phyloP scores from a whole-genome alignment of 352 stramenopile genomes.

The Phytophthora syringae region DNA sequence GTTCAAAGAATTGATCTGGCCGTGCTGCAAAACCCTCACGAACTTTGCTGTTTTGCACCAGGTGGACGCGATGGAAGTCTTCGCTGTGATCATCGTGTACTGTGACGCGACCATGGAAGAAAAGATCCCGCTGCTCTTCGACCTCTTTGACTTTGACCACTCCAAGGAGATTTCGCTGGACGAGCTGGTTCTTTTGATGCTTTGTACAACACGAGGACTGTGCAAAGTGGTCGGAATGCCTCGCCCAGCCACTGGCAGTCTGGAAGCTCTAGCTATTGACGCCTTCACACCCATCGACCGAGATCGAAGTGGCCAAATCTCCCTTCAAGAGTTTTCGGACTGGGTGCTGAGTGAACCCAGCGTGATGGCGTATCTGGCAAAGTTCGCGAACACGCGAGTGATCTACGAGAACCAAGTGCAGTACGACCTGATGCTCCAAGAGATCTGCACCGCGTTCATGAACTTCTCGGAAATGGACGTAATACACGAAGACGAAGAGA shows the following conservation, averaged over 20 bases:
- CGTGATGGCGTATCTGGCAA: slow-evolving; percentile 59
- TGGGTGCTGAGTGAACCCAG: slow-evolving; percentile 63
- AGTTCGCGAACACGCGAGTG: slow-evolving; percentile 63
- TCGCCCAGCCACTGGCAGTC: slow-evolving; percentile 50
- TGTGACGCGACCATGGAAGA: slow-evolving; percentile 66
- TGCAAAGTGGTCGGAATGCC: slow-evolving; percentile 73
- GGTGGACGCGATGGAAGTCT: slow-evolving; percentile 80
- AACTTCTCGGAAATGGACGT: slow-evolving; percentile 30
- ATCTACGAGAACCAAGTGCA: slow-evolving; percentile 76
- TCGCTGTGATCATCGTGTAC: slow-evolving; percentile 80
- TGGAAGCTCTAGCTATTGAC: slow-evolving; percentile 55
- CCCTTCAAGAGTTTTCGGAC: slow-evolving; percentile 60
- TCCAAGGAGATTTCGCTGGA: slow-evolving; percentile 69
- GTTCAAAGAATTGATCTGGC: not conserved
- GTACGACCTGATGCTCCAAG: slow-evolving; percentile 67
- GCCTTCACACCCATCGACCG: slow-evolving; percentile 67
- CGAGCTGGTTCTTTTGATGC: slow-evolving; percentile 75
- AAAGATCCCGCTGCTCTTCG: slow-evolving; percentile 77
- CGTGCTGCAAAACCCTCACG: not conserved
- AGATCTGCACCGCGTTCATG: slow-evolving; percentile 59
- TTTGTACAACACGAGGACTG: slow-evolving; percentile 74
- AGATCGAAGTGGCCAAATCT: slow-evolving; percentile 66
- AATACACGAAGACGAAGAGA: slow-evolving; percentile 4
- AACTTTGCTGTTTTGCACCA: slow-evolving; percentile 19
- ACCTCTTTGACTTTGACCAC: slow-evolving; percentile 85